Conservation (phyloP, 352 stramenopile species). For the Phytopythium helicoides region DNA sequence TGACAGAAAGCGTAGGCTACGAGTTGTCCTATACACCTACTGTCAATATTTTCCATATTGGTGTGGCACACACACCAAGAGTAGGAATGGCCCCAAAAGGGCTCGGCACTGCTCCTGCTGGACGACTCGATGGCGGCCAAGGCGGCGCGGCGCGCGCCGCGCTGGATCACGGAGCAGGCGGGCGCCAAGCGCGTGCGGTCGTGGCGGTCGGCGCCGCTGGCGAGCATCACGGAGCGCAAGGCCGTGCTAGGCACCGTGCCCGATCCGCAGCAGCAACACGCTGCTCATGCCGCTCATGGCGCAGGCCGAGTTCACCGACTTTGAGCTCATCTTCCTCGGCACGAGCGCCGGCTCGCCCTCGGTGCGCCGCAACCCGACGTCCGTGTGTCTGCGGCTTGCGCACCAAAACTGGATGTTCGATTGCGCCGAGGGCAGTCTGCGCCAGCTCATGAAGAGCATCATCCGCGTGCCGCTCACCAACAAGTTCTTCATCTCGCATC, state of each 20-base stretch:
- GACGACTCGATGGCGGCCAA: neutral
- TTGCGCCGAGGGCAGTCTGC: slow-evolving; percentile 77
- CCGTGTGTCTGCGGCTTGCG: slow-evolving; percentile 55
- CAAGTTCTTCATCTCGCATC: slow-evolving; percentile 85
- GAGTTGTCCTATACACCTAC: too few species aligned
- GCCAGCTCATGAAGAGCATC: slow-evolving; percentile 79
- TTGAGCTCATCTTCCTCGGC: slow-evolving; percentile 82
- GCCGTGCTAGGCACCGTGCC: slow-evolving; percentile 43
- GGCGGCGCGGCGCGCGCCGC: slow-evolving; percentile 5
- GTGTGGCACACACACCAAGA: too few species aligned
- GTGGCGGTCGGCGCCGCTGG: slow-evolving; percentile 13
- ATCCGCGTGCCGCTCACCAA: slow-evolving; percentile 70
- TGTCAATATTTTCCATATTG: too few species aligned
- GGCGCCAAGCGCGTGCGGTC: slow-evolving; percentile 12
- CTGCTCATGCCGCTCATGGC: slow-evolving; percentile 22
- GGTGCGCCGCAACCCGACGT: slow-evolving; percentile 58
- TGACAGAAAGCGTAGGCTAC: too few species aligned
- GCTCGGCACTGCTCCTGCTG: neutral
- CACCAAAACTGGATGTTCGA: slow-evolving; percentile 89
- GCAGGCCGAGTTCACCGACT: slow-evolving; percentile 70
- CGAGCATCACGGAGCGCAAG: slow-evolving; percentile 36
- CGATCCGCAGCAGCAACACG: slow-evolving; percentile 59
- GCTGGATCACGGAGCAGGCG: slow-evolving; percentile 9
- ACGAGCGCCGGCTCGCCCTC: slow-evolving; percentile 77
- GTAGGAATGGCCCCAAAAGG: too few species aligned